Evolutionary conservation across 2,329 filamentous ascomycete species (phyloP).

Genomic region (Neonectria ditissima): DNA sequence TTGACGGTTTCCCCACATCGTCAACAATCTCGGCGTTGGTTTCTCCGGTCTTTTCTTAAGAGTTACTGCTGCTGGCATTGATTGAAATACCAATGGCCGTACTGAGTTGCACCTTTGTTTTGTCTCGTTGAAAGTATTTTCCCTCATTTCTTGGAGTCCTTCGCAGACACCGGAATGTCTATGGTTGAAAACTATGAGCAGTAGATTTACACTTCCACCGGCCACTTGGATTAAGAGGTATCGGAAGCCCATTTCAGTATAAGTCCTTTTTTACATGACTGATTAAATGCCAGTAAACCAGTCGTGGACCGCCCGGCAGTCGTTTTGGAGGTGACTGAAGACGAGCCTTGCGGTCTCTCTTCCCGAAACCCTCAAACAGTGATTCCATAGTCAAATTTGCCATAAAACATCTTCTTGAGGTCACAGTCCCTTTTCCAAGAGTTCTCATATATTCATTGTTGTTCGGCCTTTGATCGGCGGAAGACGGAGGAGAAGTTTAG

Average conservation of each 20-base stretch:
- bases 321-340: background rate
- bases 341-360: background rate
- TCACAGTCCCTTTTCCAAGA: background rate
- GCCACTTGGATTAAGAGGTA: background rate
- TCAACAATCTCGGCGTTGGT: background rate
- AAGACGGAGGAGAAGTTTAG: background rate
- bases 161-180: background rate
- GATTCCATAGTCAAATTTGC: background rate
- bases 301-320: background rate
- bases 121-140: too few relatives aligned
- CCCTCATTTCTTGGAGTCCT: background rate
- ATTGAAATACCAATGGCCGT: background rate
- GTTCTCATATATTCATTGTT: too few relatives aligned
- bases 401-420: background rate
- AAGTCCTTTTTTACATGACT: background rate
- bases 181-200: background rate
- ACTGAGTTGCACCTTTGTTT: background rate
- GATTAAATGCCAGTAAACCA: background rate
- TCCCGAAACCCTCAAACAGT: background rate
- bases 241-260: background rate
- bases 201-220: background rate
- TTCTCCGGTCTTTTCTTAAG: background rate
- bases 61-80: background rate
- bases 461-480: too few relatives aligned
- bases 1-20: background rate